Base-by-base conservation (phyloP, 192 early-diverging fungal species). In the Dimargaris cristalligena region DNA sequence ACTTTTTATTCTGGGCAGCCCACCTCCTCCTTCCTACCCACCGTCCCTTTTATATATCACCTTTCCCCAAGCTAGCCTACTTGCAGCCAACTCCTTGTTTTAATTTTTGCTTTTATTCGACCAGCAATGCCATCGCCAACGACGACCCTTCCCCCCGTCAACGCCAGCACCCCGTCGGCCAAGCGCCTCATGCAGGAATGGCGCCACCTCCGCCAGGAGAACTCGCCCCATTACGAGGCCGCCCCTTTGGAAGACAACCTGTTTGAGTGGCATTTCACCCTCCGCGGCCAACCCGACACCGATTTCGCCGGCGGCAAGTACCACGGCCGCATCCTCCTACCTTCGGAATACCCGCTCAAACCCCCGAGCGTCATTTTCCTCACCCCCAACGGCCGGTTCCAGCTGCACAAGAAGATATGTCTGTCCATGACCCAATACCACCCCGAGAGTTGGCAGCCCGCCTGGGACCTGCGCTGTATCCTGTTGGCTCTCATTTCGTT, bases 191-290 rank as follows among this genome's bases (percentile, higher is more conserved):
- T 52, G 50, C 20, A 52, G 50, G 50, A 52, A 52, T 52, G 50
- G 50, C 50, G 50, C 23, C 20, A 11, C 30, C 50, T 52, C 30
- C 50, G 28, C 14, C 23, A 26, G 20, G 50, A 52, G 28, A 52
- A 52, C 23, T 23, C 50, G 25, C 26, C 50, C 20, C 23, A 29
- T 14, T 52, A 52, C 25, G 30, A 23, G 2, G 56, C 56, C 11
- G 20, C 32, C 3, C 56, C 56, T 35, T n/a, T 52, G 1, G 75
- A 98, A 72, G 80, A 86, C 45, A 88, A 96, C 69, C 74, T 98
- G 28, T 88, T 98, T 68, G 94, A 98, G 65, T 96, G 92, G 92
- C 94, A 97, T 65, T 97, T 93, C 66, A 93, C 92, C 1, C 76
- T 96, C 10, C 75, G 88, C 22, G 94, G 94, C 11, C 93, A 93